Evolutionary conservation across 2,329 filamentous ascomycete genomes (phyloP).

Genomic region (Ceratocystis albifundus): DNA sequence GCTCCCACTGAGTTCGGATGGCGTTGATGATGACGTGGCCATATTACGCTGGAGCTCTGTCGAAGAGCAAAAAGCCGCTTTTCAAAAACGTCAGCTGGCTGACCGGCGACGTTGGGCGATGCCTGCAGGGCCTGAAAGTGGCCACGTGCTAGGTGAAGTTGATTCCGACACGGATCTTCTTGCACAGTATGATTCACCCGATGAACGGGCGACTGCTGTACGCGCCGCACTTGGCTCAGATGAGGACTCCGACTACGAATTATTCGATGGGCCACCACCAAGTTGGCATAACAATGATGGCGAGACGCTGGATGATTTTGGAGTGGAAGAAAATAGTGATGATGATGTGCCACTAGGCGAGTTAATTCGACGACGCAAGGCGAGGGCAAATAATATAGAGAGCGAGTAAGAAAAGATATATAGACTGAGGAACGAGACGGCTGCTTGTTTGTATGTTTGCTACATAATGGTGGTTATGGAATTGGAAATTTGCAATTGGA

Average conservation of each 20-base stretch:
- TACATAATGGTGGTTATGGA: not conserved
- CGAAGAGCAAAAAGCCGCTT: constrained; percentile 40
- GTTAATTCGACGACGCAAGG: constrained; percentile 47
- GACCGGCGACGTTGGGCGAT: constrained; percentile 35
- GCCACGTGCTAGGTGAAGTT: constrained; percentile 39
- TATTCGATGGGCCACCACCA: constrained; percentile 29
- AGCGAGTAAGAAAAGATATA: not conserved
- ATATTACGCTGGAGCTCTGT: constrained; percentile 28
- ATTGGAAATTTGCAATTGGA: not conserved
- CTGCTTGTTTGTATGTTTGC: not conserved
- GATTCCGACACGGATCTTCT: constrained; percentile 37
- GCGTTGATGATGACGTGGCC: constrained; percentile 30
- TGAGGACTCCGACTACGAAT: constrained; percentile 29
- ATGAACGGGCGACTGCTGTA: constrained; percentile 31
- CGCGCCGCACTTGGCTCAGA: constrained; percentile 27
- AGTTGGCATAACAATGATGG: constrained; percentile 67
- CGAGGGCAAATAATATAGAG: constrained; percentile 27
- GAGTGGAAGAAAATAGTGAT: constrained; percentile 55
- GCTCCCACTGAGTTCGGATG: constrained; percentile 25
- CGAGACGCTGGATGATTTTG: constrained; percentile 62
- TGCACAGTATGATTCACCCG: constrained; percentile 38
- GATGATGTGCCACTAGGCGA: constrained; percentile 60
- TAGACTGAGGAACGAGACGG: not conserved
- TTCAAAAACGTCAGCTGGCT: constrained; percentile 39
- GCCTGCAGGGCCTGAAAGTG: constrained; percentile 38